Conservation (phyloP, 345 rosid species). For the Eucalyptus tenuipes region DNA sequence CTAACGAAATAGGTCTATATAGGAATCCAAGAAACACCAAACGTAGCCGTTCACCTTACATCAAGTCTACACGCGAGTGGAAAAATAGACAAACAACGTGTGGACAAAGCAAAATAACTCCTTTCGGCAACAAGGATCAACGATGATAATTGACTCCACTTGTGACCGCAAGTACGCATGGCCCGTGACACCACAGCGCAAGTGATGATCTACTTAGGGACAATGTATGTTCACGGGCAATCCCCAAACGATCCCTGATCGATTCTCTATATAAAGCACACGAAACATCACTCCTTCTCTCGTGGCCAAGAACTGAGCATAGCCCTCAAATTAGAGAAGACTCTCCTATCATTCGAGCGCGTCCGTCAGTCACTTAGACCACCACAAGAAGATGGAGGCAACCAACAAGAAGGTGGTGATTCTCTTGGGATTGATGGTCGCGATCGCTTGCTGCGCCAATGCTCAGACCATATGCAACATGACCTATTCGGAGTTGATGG, state of each 20-base stretch:
- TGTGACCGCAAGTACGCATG: neutral
- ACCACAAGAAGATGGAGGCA: neutral
- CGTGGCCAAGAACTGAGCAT: neutral
- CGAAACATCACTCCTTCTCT: neutral
- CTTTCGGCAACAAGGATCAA: neutral
- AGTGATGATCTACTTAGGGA: neutral
- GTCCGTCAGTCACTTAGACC: neutral
- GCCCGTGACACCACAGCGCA: neutral
- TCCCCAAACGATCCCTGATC: neutral
- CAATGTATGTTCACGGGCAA: neutral
- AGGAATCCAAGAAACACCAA: neutral
- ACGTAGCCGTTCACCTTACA: neutral
- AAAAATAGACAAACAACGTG: neutral
- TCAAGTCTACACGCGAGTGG: neutral
- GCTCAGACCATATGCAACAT: constrained; percentile 37
- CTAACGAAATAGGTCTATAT: neutral
- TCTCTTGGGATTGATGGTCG: neutral
- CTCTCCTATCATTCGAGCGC: neutral
- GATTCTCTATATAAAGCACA: neutral
- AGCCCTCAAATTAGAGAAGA: neutral
- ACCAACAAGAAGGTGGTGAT: neutral
- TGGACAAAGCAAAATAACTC: neutral
- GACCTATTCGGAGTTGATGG: constrained; percentile 11
- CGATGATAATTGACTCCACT: neutral
- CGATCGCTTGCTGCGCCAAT: neutral